Evolutionary conservation across 2,329 filamentous ascomycete genomes (phyloP), one percentile per base, ranked within the genome.

Genomic region (Acarospora socialis): DNA sequence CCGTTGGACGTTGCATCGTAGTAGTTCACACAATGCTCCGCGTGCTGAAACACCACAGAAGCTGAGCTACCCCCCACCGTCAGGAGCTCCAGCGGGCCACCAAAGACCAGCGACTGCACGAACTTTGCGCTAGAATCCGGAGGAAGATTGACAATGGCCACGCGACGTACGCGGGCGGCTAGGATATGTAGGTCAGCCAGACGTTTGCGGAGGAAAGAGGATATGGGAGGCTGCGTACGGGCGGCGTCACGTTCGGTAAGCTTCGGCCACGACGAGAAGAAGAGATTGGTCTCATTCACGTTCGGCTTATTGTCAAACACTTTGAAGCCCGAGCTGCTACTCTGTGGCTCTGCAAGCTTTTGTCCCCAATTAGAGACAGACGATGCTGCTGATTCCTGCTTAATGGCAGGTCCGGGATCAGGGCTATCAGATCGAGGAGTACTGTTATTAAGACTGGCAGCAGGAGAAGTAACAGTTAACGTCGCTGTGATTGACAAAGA

Each of bases 101-200:
- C 56, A 25, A 56, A 50, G 6, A 60, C 41, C 5, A 60, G 40
- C 2, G 50, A 51, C 10, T 58, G 41, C 7, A 59, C 41, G 26
- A 56, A 50, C 18, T 46, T 43, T 5, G 49, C 41, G 5, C 37
- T 46, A 34, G 50, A 50, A 22, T 37, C 38, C 3, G 42, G 31
- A 2, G 58, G 57, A n/a, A 61, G 45, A n/a, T 46, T 43, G 12
- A 43, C 48, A 29, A 61, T 46, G 7, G 56, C 40, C 15, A 58
- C 40, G 3, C 46, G 52, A 18, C 55, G 46, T 28, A 43, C 39
- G 19, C 42, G 42, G 25, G 45, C 36, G 21, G 46, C 47, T 50
- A 25, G 30, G 31, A 17, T 13, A 25, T 14, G 12, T 3, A 21
- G 24, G 34, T 37, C 14, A 13, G 8, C 12, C 12, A 25, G 23